Conservation (phyloP, 2,329 filamentous ascomycete genomes). For the Colletotrichum navitas region DNA sequence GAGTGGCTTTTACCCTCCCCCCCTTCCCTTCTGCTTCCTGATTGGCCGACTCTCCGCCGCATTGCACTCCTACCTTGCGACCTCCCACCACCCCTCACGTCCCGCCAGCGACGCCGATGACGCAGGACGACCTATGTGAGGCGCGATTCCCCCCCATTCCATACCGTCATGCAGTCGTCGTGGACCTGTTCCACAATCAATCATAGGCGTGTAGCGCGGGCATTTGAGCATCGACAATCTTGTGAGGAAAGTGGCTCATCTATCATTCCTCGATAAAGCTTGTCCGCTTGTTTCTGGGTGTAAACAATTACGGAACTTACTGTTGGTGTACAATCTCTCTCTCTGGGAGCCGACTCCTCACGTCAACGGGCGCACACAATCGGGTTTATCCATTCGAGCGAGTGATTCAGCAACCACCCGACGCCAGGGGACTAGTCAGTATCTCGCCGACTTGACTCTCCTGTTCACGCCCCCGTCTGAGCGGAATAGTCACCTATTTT, state of each 20-base stretch:
- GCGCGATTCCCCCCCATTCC: not conserved
- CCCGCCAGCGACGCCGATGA: conserved; percentile 10
- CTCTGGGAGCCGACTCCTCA: not conserved
- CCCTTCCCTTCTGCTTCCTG: too few relatives aligned
- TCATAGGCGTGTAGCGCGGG: not conserved
- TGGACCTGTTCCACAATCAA: not conserved
- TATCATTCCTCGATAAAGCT: not conserved
- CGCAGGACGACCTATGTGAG: conserved; percentile 2
- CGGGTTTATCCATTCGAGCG: not conserved
- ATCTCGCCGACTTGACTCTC: not conserved
- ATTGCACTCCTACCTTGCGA: conserved; percentile 3
- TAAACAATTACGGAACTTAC: not conserved
- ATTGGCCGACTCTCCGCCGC: not conserved
- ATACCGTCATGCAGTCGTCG: not conserved
- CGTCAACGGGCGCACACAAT: not conserved
- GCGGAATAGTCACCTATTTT: not conserved
- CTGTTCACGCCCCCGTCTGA: not conserved
- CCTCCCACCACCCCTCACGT: conserved; percentile 11
- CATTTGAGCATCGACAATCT: conserved; percentile 3
- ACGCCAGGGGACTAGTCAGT: not conserved
- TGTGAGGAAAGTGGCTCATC: not conserved
- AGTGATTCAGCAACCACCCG: not conserved
- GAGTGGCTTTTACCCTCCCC: not conserved
- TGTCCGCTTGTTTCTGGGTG: not conserved
- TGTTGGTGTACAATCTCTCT: not conserved